A percentile compares a stretch with the other conserved stretches of the same genome.
phyloP scores from a whole-genome alignment of 805 yeast species.

The Spathaspora gorwiae region DNA sequence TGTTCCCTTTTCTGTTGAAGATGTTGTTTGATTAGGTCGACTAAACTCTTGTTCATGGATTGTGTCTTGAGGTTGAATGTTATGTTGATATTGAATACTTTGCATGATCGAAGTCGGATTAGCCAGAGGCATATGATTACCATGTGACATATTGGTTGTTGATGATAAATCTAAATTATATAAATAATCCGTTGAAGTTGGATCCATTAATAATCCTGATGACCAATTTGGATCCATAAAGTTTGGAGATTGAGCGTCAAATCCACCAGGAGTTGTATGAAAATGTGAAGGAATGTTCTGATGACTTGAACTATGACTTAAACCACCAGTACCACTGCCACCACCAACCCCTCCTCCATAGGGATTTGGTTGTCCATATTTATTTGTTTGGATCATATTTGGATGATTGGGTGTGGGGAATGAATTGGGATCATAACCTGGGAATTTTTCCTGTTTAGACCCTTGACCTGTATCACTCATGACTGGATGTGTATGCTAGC shows the following conservation, averaged over 20 bases:
- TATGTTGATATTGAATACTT: slow-evolving; percentile 28
- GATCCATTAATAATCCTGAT: slow-evolving; percentile 28
- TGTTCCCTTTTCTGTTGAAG: not conserved
- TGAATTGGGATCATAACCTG: not conserved
- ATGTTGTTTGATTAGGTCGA: not conserved
- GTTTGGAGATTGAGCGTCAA: slow-evolving; percentile 1
- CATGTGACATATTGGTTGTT: slow-evolving; percentile 3
- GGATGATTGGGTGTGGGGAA: not conserved
- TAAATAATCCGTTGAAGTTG: slow-evolving; percentile 21
- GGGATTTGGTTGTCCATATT: not conserved
- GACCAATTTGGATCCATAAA: slow-evolving; percentile 23
- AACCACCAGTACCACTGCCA: too few species aligned
- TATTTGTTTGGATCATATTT: not conserved
- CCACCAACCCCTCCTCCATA: not conserved
- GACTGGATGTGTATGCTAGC: too few species aligned
- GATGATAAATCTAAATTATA: slow-evolving; percentile 29
- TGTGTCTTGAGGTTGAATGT: slow-evolving; percentile 11
- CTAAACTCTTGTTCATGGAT: not conserved
- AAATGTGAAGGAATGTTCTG: not conserved
- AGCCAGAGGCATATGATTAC: slow-evolving; percentile 2
- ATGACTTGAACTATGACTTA: not conserved
- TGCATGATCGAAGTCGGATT: slow-evolving; percentile 22
- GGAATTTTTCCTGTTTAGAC: not conserved
- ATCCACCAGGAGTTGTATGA: slow-evolving; percentile 1
- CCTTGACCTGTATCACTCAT: not conserved